Base-by-base conservation (phyloP, 192 early-diverging fungal genomes). In the Rhizophagus sp. region DNA sequence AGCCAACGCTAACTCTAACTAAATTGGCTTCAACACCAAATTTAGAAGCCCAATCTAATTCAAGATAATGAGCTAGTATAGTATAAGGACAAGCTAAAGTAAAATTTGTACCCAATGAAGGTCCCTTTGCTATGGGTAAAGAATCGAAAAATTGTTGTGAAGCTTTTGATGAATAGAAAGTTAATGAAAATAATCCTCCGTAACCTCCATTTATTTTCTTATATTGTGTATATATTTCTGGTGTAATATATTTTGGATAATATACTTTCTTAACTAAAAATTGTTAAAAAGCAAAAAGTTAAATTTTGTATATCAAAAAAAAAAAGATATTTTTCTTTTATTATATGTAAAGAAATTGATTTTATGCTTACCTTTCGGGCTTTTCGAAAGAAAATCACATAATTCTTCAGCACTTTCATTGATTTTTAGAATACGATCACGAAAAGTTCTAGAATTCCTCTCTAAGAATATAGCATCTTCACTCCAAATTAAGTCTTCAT, bases 381-480 rank as follows among this genome's bases (percentile, higher is more conserved):
- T 94, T 12, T 84, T 62, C 0, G 63, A 78, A 80, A 98, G 84
- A 52, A 86, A 89, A 71, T 94, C 93, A 61, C 92, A 94, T 36
- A 98, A 82, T 5, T 83, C 87, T 82, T 96, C 94, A 11, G 97
- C 91, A 76, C 92, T 97, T 68, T 83, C 75, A 83, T 98, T 96
- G 82, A 98, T 96, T 15, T 78, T 85, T 6, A 79, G 67, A 27
- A 95, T 93, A 34, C 97, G 90, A 22, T 89, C 84, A 47, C 88
- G 85, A 87, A 97, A 98, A 33, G 86, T 93, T 70, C 97, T 87
- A 25, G 97, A 98, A 87, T 99, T 99, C 75, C 96, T 89, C 83
- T 99, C 97, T 76, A 99, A 88, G 76, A 97, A 97, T 27, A 99
- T 86, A n/a, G 95, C 94, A 82, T 99, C 97, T 80, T 96, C 95